A percentile compares a stretch with the other conserved stretches of the same genome.
phyloP scores from a whole-genome alignment of 225 moss, liverwort and hornwort species.

The Straminergon stramineum region DNA sequence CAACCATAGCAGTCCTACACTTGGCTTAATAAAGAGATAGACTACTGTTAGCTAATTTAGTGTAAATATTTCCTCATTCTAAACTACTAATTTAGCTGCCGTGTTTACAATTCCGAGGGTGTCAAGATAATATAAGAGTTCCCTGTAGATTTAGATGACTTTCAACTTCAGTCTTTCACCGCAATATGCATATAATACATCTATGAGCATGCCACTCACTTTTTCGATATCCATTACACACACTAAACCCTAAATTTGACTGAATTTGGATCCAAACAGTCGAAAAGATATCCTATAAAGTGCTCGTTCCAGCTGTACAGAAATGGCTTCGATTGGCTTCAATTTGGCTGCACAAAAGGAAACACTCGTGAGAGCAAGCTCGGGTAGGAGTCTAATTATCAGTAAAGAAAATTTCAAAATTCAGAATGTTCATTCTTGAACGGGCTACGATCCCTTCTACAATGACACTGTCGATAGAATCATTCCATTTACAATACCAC shows the following conservation, averaged over 20 bases:
- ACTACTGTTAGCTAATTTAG: neutral
- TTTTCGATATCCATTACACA: neutral
- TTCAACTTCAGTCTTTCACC: neutral
- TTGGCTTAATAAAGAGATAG: neutral
- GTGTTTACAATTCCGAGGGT: neutral
- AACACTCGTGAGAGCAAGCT: neutral
- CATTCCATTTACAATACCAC: neutral
- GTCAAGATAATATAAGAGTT: neutral
- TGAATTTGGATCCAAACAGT: neutral
- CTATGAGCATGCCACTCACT: neutral
- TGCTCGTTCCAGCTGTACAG: slow-evolving; percentile 3
- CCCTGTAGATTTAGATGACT: neutral
- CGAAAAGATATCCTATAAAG: neutral
- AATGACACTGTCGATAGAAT: neutral
- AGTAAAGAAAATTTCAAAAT: neutral
- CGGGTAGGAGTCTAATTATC: neutral
- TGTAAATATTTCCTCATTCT: neutral
- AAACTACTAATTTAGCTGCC: neutral
- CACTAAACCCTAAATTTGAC: neutral
- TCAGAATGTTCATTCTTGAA: neutral
- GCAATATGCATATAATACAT: neutral
- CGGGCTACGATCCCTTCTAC: neutral
- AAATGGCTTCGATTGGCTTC: neutral
- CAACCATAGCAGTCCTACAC: neutral
- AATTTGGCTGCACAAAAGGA: slow-evolving; percentile 32